phyloP scores from a whole-genome alignment of 495 filamentous ascomycete genomes.

The Hypoxylon trugodes region DNA sequence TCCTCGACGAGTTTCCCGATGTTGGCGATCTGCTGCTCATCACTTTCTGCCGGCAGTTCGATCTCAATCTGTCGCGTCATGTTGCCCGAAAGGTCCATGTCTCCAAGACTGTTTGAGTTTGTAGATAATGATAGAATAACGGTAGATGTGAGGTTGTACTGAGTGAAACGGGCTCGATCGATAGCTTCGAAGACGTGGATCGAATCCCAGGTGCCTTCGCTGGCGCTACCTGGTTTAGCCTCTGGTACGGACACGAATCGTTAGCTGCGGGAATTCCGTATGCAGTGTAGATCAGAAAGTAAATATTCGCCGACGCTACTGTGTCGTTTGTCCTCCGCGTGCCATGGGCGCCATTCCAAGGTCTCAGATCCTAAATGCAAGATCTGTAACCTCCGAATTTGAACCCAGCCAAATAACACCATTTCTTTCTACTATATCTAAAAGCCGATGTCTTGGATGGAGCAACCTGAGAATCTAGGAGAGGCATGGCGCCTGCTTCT shows the following conservation, averaged over 20 bases:
- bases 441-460: constrained; percentile 23
- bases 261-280: constrained; percentile 28
- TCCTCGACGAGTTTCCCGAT: constrained; percentile 96
- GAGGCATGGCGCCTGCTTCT: neutral
- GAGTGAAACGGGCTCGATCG: constrained; percentile 86
- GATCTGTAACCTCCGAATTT: constrained; percentile 35
- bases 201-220: constrained; percentile 91
- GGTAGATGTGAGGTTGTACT: constrained; percentile 97
- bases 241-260: constrained; percentile 41
- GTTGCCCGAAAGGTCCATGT: constrained; percentile 94
- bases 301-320: constrained; percentile 27
- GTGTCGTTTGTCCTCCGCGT: constrained; percentile 36
- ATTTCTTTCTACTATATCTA: constrained; percentile 13
- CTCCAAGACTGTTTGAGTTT: constrained; percentile 74
- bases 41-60: constrained; percentile 87
- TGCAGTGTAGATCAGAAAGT: constrained; percentile 6
- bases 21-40: constrained; percentile 94
- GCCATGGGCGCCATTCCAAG: constrained; percentile 1
- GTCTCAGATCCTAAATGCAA: constrained; percentile 33
- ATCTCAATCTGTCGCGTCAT: constrained; percentile 96
- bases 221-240: constrained; percentile 69
- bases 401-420: neutral
- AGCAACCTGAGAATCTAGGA: neutral
- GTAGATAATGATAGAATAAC: constrained; percentile 90
- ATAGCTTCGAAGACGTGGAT: constrained; percentile 98